Percentiles rank a stretch among this genome's conserved stretches.
These are phyloP conservation scores for Coemansia sp. DNA, from an alignment of 192 early-diverging fungal species.

Conservation along the genomic window DNA sequence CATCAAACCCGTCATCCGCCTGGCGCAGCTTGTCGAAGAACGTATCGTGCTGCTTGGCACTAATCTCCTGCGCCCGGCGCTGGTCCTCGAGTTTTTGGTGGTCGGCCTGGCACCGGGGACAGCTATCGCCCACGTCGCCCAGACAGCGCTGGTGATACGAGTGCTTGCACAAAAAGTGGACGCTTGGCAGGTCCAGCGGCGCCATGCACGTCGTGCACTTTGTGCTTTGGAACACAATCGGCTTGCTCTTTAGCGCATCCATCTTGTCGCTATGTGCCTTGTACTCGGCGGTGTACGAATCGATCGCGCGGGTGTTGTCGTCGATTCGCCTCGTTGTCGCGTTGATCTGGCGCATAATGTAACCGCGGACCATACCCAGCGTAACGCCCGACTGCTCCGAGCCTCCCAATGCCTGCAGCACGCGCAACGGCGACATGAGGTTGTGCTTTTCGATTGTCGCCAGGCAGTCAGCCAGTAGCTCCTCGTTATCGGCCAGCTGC, in stretches of 20 bases:
- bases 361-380: conserved; percentile 80
- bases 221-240: conserved; percentile 70
- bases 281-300: conserved; percentile 77
- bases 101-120: conserved; percentile 80
- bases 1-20: conserved; percentile 77
- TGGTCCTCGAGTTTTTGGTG: conserved; percentile 80
- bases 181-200: conserved; percentile 80
- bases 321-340: conserved; percentile 62
- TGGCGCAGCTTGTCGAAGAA: conserved; percentile 75
- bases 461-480: conserved; percentile 62
- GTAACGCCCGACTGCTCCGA: conserved; percentile 68
- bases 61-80: conserved; percentile 68
- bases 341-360: conserved; percentile 74
- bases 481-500: conserved; percentile 56
- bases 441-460: conserved; percentile 80
- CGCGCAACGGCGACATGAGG: conserved; percentile 83
- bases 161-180: conserved; percentile 94
- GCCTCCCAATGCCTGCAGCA: conserved; percentile 73
- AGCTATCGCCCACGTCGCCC: conserved; percentile 53
- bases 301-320: conserved; percentile 67
- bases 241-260: conserved; percentile 72
- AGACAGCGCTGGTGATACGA: conserved; percentile 86
- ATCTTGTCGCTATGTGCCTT: conserved; percentile 71
- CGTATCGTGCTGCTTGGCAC: conserved; percentile 70
- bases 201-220: conserved; percentile 69